These are phyloP conservation scores for Paraglomus brasilianum DNA, from an alignment of 192 early-diverging fungal species.

Conservation along the genomic window DNA sequence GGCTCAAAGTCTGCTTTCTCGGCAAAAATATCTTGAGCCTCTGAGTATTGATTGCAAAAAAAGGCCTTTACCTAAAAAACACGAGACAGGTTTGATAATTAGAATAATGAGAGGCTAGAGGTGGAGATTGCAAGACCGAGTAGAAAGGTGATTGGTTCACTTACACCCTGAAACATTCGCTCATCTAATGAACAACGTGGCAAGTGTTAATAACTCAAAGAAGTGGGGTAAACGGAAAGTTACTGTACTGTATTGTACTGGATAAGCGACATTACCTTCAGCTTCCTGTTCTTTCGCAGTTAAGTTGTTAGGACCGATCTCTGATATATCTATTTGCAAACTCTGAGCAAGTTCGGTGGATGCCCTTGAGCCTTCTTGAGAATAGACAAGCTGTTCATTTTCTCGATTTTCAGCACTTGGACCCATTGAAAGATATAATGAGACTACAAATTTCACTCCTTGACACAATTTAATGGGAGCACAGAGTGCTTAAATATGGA, in stretches of 20 bases:
- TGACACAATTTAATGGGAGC: too few species aligned
- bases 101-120: background rate
- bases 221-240: background rate
- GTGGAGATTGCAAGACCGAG: background rate
- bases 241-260: background rate
- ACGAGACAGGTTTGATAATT: background rate
- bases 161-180: conserved; percentile 39
- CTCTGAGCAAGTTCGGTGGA: too few species aligned
- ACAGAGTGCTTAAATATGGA: too few species aligned
- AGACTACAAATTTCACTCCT: too few species aligned
- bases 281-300: conserved; percentile 36
- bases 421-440: too few species aligned
- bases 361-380: too few species aligned
- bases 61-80: conserved; percentile 38
- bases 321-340: too few species aligned
- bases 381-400: too few species aligned
- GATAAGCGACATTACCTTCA: conserved; percentile 31
- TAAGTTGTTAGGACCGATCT: conserved; percentile 35
- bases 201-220: background rate
- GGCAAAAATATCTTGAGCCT: conserved; percentile 52
- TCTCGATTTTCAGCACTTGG: too few species aligned
- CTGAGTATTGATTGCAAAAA: conserved; percentile 53
- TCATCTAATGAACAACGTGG: conserved; percentile 27
- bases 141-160: background rate
- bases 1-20: conserved; percentile 47